A percentile compares a stretch with the other conserved stretches of the same genome.
Evolutionary conservation across 148 eudicot species (phyloP).

Genomic region (Chenopodium suecicum): DNA sequence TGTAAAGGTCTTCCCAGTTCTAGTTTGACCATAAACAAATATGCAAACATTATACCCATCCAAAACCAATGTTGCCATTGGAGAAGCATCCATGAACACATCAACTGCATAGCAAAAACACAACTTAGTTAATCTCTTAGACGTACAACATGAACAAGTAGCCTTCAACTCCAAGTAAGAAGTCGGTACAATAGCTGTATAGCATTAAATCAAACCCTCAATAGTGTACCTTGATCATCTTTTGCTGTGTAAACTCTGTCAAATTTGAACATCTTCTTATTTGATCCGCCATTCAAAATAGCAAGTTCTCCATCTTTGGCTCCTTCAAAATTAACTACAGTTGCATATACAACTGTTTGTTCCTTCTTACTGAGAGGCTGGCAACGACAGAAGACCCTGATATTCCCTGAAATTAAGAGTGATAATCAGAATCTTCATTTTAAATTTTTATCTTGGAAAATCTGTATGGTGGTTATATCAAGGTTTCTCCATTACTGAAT

Average conservation of each 20-base stretch:
- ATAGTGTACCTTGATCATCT: conserved; percentile 75
- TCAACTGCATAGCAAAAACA: conserved; percentile 52
- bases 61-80: conserved; percentile 84
- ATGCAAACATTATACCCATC: conserved; percentile 97
- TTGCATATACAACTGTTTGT: conserved; percentile 46
- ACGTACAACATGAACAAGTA: conserved; percentile 1
- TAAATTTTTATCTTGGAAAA: not conserved
- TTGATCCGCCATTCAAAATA: conserved; percentile 49
- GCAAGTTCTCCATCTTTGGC: conserved; percentile 88
- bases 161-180: not conserved
- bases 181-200: no score
- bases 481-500: not conserved
- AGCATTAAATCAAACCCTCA: not conserved
- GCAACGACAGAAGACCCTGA: conserved; percentile 92
- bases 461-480: not conserved
- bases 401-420: conserved; percentile 63
- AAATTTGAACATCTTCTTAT: conserved; percentile 68
- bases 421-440: conserved; percentile 28
- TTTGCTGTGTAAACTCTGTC: conserved; percentile 84
- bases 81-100: conserved; percentile 85
- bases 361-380: conserved; percentile 76
- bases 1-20: conserved; percentile 94
- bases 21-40: conserved; percentile 96
- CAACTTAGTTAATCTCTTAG: not conserved
- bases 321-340: conserved; percentile 73